These are phyloP conservation scores for Erodium moschatum DNA, from an alignment of 441 rosid species.

Conservation along the genomic window DNA sequence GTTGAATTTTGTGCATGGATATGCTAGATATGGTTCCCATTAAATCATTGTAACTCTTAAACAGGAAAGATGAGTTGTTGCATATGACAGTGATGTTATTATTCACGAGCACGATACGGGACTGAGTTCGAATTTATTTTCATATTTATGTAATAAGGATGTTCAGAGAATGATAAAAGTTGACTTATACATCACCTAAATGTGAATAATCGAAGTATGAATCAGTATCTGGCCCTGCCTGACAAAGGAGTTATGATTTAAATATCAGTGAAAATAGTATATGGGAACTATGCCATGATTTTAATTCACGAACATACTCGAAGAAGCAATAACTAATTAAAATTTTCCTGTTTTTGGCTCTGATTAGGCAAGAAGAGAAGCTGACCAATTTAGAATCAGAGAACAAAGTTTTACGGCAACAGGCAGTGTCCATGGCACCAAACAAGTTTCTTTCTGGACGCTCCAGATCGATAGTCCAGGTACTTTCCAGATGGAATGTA, in stretches of 20 bases:
- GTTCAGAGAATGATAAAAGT: background rate
- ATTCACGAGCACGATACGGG: background rate
- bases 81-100: slow-evolving; percentile 11
- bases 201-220: background rate
- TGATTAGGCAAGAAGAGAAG: slow-evolving; percentile 82
- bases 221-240: background rate
- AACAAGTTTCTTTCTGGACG: slow-evolving; percentile 92
- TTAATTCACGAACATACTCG: background rate
- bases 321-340: slow-evolving; percentile 13
- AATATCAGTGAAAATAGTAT: slow-evolving; percentile 6
- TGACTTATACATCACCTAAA: too few species aligned
- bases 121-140: background rate
- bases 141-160: background rate
- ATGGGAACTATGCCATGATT: background rate
- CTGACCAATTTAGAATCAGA: slow-evolving; percentile 79
- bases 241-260: slow-evolving; percentile 2
- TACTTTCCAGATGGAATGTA: slow-evolving; percentile 21
- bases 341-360: slow-evolving; percentile 11
- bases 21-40: slow-evolving; percentile 4
- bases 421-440: slow-evolving; percentile 96
- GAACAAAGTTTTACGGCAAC: slow-evolving; percentile 89
- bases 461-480: slow-evolving; percentile 91
- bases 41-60: background rate
- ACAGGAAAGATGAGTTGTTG: background rate
- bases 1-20: background rate